Base-by-base conservation (phyloP, 306 rosid species). In the Prunus padus region DNA sequence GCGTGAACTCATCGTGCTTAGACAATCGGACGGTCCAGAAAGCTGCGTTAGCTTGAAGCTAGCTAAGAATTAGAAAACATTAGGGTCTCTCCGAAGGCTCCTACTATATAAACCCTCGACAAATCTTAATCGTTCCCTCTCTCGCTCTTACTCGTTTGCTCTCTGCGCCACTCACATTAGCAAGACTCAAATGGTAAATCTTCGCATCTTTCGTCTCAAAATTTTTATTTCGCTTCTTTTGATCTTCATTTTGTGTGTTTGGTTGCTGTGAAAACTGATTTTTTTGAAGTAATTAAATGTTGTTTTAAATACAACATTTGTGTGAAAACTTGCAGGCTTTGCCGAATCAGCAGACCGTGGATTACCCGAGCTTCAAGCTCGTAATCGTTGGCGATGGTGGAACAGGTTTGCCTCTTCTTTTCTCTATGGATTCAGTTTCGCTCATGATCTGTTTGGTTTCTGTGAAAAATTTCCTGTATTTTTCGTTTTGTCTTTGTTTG, bases 301-400 rank as follows among this genome's bases (percentile, higher is more conserved):
- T 26, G 15, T 15, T 1, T 2, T 11, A 59, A 10, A 1, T 59
- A 37, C 42, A 37, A 37, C 6, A 37, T 59, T 59, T 25, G 33
- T 7, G 37, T 59, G 37, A 59, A 59, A 60, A 4, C 23, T 5
- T 33, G 69, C 72, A 87, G 96, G 92, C 96, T 74, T 77, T 92
- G 69, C 97, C 97, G 4, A 88, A 86, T 75, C 96, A 92, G 83
- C 91, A 88, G 79, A 88, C 90, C 20, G 96, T 89, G 9, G 91
- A 92, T 28, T 92, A 86, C 77, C 97, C 96, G 0, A 88, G 89
- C 81, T 92, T 92, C 85, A 92, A 92, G 87, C 97, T 92, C 60
- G 93, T 92, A 10, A 81, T 92, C 9, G 97, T 92, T 6, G 97
- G 97, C 1, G 97, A 92, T 57, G 97, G 97, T 33, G 97, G 96